Conservation (phyloP, 2,329 filamentous ascomycete genomes). For the Cadophora malorum region DNA sequence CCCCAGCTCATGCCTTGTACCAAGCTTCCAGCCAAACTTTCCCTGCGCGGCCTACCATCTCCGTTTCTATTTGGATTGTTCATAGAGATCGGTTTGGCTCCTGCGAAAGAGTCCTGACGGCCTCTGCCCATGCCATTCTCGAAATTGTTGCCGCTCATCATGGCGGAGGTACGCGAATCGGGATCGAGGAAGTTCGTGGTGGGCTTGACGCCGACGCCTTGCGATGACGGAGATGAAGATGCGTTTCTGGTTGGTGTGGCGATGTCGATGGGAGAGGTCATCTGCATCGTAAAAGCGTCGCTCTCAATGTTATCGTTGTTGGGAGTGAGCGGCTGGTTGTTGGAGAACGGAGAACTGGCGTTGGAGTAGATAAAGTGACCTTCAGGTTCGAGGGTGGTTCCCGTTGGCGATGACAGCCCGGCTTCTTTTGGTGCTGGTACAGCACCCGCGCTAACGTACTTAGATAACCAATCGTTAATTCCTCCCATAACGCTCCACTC, state of each 20-base stretch:
- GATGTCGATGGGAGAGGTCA: slow-evolving; percentile 46
- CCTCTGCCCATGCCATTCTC: slow-evolving; percentile 58
- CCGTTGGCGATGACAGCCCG: slow-evolving; percentile 3
- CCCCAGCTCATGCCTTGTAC: slow-evolving; percentile 96
- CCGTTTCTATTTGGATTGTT: slow-evolving; percentile 66
- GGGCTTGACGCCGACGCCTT: slow-evolving; percentile 36
- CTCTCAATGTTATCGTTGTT: slow-evolving; percentile 20
- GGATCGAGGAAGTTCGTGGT: slow-evolving; percentile 39
- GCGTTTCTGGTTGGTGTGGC: slow-evolving; percentile 44
- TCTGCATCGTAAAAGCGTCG: slow-evolving; percentile 41
- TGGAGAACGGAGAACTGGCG: slow-evolving; percentile 28
- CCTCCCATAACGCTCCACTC: slow-evolving; percentile 14
- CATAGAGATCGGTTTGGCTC: slow-evolving; percentile 71
- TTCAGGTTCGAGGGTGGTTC: slow-evolving; percentile 1
- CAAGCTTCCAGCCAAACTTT: slow-evolving; percentile 68
- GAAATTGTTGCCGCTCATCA: slow-evolving; percentile 60
- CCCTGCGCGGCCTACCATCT: slow-evolving; percentile 63
- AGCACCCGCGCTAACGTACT: slow-evolving; percentile 3
- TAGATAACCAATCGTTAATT: slow-evolving; percentile 17
- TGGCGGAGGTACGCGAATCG: slow-evolving; percentile 54
- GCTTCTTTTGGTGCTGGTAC: not conserved
- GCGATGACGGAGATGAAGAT: slow-evolving; percentile 49
- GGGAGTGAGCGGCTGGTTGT: slow-evolving; percentile 29
- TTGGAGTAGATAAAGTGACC: slow-evolving; percentile 16
- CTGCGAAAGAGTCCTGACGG: slow-evolving; percentile 70